Evolutionary conservation across 2,329 filamentous ascomycete species (phyloP), one percentile per base, ranked within the genome.

Genomic region (Tolypocladium paradoxum): DNA sequence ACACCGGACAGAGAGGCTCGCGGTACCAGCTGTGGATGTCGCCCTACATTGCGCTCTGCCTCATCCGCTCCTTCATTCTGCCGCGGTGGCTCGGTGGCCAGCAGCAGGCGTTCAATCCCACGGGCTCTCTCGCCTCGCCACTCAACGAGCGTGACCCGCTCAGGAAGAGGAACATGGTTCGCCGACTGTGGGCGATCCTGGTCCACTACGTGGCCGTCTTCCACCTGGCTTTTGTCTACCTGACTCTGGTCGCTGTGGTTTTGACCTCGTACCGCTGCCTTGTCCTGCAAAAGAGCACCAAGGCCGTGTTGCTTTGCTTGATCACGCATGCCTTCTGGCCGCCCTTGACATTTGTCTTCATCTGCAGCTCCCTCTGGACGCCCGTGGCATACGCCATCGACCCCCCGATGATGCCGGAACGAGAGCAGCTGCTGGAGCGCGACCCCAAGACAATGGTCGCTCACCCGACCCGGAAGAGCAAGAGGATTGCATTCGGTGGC

Each of bases 251-350:
- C 6, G 76, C 71, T 3, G 76, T 79, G 35, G 70, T 71, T 7
- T 61, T 77, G 49, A 76, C 75, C 2, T 73, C 73, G 6, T 80
- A 76, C 65, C 75, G 75, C 54, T 77, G 74, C 63, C 74, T 78
- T 58, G 62, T 68, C 36, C 60, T 68, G 18, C 64, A 73, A 27
- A 60, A 67, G 22, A 61, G 64, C 5, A 64, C 68, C 35, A 66
- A 66, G 56, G 68, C 71, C 11, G 65, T 74, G n/a, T 67, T 82
- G 18, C 61, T 77, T 48, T 75, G 73, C 58, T 68, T 85, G 4
- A 62, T 84, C 40, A 82, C 79, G 0, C 79, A 83, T 62, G 79
- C 78, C 14, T 79, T 78, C 67, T 84, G 81, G 81, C 80, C 80
- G 6, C 81, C 81, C 0, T 60, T 83, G 45, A 76, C 78, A 0